These are phyloP conservation scores for Rhododendron henanense DNA, from an alignment of 148 eudicot genomes.

Conservation along the genomic window DNA sequence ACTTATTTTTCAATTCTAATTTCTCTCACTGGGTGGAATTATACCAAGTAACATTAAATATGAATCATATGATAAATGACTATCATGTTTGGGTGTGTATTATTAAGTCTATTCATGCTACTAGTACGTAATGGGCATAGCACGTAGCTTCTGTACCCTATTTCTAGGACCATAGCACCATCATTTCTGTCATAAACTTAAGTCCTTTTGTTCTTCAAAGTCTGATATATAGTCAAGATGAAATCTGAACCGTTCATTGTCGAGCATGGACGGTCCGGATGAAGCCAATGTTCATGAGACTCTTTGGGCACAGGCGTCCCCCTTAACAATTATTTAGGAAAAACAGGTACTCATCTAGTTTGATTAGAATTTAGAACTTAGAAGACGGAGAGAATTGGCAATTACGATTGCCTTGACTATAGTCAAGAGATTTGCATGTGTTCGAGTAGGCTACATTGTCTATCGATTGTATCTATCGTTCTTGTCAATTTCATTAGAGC, in stretches of 20 bases:
- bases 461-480: too few species aligned
- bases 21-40: too few species aligned
- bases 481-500: too few species aligned
- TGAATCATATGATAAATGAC: background rate
- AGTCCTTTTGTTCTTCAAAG: background rate
- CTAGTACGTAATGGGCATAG: background rate
- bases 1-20: background rate
- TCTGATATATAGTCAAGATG: background rate
- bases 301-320: too few species aligned
- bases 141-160: background rate
- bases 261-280: too few species aligned
- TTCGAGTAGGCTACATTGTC: background rate
- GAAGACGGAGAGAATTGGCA: background rate
- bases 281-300: too few species aligned
- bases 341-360: background rate
- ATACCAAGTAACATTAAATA: too few species aligned
- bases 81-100: background rate
- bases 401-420: background rate
- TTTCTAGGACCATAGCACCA: background rate
- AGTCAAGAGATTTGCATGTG: background rate
- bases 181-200: background rate
- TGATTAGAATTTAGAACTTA: background rate
- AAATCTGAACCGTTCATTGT: too few species aligned
- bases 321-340: too few species aligned
- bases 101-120: background rate